phyloP scores from a whole-genome alignment of 2,329 filamentous ascomycete genomes.

The Alternaria dauci region DNA sequence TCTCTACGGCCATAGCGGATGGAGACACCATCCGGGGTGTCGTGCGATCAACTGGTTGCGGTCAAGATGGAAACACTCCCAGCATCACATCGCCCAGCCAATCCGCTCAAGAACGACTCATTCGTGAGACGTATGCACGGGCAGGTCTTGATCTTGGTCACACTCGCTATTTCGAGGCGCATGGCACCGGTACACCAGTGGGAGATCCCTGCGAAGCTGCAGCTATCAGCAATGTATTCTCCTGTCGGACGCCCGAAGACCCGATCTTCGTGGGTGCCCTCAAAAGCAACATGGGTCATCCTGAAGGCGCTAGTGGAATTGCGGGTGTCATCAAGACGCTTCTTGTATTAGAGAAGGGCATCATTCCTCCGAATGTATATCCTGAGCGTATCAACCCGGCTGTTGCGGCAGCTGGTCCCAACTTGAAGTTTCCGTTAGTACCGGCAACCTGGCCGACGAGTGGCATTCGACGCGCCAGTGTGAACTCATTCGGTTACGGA shows the following conservation, averaged over 20 bases:
- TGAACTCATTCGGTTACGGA: constrained; percentile 41
- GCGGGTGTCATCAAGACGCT: constrained; percentile 50
- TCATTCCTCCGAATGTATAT: constrained; percentile 20
- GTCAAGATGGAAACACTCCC: constrained; percentile 29
- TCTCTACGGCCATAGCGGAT: constrained; percentile 24
- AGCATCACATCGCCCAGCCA: constrained; percentile 39
- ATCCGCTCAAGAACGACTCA: constrained; percentile 55
- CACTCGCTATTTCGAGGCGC: constrained; percentile 37
- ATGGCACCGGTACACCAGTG: constrained; percentile 63
- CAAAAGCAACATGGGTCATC: constrained; percentile 50
- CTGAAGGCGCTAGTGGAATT: constrained; percentile 50
- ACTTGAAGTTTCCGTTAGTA: constrained; percentile 18
- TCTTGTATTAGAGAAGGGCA: constrained; percentile 49
- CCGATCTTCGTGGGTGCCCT: constrained; percentile 27
- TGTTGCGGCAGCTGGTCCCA: constrained; percentile 17
- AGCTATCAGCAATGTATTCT: constrained; percentile 25
- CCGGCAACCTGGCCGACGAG: constrained; percentile 20
- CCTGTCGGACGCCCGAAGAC: constrained; percentile 21
- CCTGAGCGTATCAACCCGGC: constrained; percentile 38
- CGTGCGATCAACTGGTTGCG: constrained; percentile 36
- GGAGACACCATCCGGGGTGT: constrained; percentile 42
- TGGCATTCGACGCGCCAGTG: constrained; percentile 26
- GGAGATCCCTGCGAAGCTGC: constrained; percentile 37
- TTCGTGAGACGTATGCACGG: constrained; percentile 45
- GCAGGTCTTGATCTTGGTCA: constrained; percentile 44